These are phyloP conservation scores for Yamadazyma taylorii DNA, from an alignment of 1,139 yeast species.

Conservation along the genomic window DNA sequence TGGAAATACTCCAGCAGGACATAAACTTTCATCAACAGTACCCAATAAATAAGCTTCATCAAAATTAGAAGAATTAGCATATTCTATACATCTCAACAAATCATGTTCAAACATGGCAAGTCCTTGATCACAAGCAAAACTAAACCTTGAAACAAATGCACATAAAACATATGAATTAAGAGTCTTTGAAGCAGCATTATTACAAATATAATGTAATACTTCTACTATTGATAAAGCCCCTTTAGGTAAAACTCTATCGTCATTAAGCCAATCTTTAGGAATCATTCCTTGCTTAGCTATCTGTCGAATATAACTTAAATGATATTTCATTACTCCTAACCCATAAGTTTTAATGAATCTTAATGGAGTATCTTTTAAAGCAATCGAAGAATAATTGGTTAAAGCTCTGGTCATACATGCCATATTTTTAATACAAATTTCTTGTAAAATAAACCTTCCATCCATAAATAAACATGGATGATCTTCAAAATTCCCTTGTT, in stretches of 20 bases:
- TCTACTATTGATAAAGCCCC: constrained; percentile 11
- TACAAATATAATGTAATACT: constrained; percentile 4
- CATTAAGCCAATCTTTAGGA: constrained; percentile 8
- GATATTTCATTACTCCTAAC: constrained; percentile 5
- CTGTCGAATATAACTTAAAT: constrained; percentile 6
- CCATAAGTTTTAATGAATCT: constrained; percentile 10
- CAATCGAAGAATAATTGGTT: constrained; percentile 2
- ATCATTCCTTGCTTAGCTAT: constrained; percentile 5
- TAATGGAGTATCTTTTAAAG: constrained; percentile 8
- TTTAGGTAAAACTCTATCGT: constrained; percentile 6
- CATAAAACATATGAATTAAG: constrained; percentile 7
- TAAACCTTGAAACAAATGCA: constrained; percentile 6
- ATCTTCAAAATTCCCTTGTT: constrained; percentile 1
- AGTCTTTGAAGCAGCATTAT: neutral
- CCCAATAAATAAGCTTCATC: constrained; percentile 11
- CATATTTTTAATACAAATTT: constrained; percentile 6
- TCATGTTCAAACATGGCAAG: constrained; percentile 11
- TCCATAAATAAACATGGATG: neutral
- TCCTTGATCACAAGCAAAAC: constrained; percentile 9
- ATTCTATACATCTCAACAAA: constrained; percentile 7
- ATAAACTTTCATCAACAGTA: constrained; percentile 7
- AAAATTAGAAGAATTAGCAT: constrained; percentile 6
- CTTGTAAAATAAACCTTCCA: constrained; percentile 7
- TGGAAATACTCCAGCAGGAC: constrained; percentile 1
- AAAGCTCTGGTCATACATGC: constrained; percentile 8